Percentiles rank a stretch among this genome's conserved stretches.
phyloP scores from a whole-genome alignment of 768 basidiomycete species.

The Chalciporus pseudorubinellus region DNA sequence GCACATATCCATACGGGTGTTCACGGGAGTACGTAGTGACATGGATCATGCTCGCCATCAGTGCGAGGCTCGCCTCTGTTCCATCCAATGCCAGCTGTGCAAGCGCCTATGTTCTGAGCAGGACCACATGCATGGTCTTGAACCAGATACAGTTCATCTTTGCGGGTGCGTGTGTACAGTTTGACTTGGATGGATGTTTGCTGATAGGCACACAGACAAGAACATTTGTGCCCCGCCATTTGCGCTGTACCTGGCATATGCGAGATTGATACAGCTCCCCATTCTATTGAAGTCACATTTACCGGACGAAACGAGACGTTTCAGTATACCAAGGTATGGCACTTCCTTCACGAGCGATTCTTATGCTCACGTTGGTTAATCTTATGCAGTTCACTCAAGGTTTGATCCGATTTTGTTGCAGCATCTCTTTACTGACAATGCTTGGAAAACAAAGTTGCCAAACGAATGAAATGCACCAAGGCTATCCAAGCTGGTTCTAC shows the following conservation, averaged over 20 bases:
- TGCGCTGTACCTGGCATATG: slow-evolving; percentile 48
- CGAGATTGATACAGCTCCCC: slow-evolving; percentile 51
- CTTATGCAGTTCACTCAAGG: slow-evolving; percentile 46
- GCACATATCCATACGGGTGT: not conserved
- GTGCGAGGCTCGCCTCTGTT: slow-evolving; percentile 50
- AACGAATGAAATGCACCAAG: slow-evolving; percentile 44
- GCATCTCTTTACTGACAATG: not conserved
- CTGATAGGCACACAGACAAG: slow-evolving; percentile 34
- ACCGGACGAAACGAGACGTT: slow-evolving; percentile 53
- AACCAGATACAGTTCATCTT: slow-evolving; percentile 40
- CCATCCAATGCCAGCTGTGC: slow-evolving; percentile 48
- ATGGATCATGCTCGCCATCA: slow-evolving; percentile 42
- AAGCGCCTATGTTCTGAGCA: slow-evolving; percentile 42
- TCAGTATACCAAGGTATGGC: slow-evolving; percentile 54
- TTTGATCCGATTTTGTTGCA: slow-evolving; percentile 11
- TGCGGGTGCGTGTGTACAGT: slow-evolving; percentile 42
- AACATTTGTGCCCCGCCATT: slow-evolving; percentile 40
- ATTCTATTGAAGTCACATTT: slow-evolving; percentile 55
- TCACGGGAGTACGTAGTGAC: slow-evolving; percentile 32
- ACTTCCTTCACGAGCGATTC: not conserved
- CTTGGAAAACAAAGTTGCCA: slow-evolving; percentile 35
- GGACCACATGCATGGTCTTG: slow-evolving; percentile 51
- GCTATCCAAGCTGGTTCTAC: slow-evolving; percentile 39
- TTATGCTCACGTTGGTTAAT: not conserved
- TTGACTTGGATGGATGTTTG: not conserved